Base-by-base conservation (phyloP, 345 rosid genomes). In the Chamaenerion angustifolium region DNA sequence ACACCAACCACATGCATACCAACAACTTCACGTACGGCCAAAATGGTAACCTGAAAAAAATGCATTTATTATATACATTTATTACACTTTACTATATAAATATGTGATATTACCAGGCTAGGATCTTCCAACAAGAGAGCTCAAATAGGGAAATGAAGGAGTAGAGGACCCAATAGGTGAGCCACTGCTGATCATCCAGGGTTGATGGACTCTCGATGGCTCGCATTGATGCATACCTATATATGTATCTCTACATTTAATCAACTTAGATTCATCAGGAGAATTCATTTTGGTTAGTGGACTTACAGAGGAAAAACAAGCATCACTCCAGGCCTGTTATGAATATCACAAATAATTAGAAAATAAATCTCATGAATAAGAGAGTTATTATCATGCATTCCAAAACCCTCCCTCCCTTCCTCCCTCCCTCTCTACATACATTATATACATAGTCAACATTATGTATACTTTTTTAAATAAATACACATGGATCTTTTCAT, bases 131-230 rank as follows among this genome's bases (percentile, higher is more conserved):
- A 40, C 48, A 66, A 4, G 94, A 80, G 11, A 83, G 64, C 77
- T 86, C 98, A 46, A 86, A 86, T 14, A 90, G 64, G 51, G 94
- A 72, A 21, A 75, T 71, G 50, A 90, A 64, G 11, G 98, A 90
- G 87, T 85, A 83, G 4, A 85, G 70, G 15, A 89, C 84, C 97
- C 97, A 89, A 57, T 89, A 89, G 1, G 98, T 90, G 16, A 90
- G 78, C 98, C 95, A 90, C 59, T 90, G 96, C 49, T 83, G 98
- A 54, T 90, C 96, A 52, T 86, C 98, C 25, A 80, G 60, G 44
- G 73, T 45, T 10, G 95, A 73, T 42, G 95, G 98, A 54, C 85
- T 86, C 68, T 83, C 98, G 11, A 90, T 85, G 23, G 98, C 98
- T 66, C 92, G 64, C 58, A 90, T 18, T 8, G 95, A 85, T 35